A percentile compares a stretch with the other conserved stretches of the same genome.
Conservation (phyloP, 108 stramenopile species). For the Conticribra guillardii region DNA sequence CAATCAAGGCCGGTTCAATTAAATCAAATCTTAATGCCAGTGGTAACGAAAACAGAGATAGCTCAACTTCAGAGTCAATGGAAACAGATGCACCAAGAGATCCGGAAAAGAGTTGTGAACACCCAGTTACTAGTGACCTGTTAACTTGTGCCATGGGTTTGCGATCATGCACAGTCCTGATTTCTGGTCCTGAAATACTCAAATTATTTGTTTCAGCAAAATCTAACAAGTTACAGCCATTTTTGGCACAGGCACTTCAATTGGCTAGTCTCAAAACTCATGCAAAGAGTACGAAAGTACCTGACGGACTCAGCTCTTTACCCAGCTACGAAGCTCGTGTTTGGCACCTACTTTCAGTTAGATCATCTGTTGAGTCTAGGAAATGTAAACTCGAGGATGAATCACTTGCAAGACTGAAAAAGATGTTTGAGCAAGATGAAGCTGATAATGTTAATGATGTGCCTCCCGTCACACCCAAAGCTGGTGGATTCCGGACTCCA, state of each 20-base stretch:
- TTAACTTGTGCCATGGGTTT: conserved; percentile 40
- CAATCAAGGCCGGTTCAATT: conserved; percentile 1
- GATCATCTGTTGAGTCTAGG: conserved; percentile 23
- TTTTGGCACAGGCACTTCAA: conserved; percentile 31
- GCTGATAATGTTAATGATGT: conserved; percentile 2
- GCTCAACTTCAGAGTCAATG: too few species aligned
- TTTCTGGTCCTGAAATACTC: conserved; percentile 23
- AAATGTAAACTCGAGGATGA: conserved; percentile 13
- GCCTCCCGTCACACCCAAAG: conserved; percentile 8
- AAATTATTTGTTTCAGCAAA: conserved; percentile 11
- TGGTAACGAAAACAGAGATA: too few species aligned
- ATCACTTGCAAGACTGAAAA: conserved; percentile 2
- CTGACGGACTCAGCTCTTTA: conserved; percentile 21
- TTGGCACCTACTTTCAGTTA: conserved; percentile 37
- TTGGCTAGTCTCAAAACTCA: conserved; percentile 2
- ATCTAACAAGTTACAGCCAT: conserved; percentile 10
- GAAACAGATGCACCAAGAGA: background rate
- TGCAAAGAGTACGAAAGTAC: background rate
- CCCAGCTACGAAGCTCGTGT: conserved; percentile 33
- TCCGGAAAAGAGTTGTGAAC: background rate
- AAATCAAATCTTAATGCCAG: background rate
- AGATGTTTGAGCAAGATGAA: conserved; percentile 20
- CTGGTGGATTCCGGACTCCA: conserved; percentile 20
- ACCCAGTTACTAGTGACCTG: background rate
- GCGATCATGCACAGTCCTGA: conserved; percentile 33